Base-by-base conservation (phyloP, 192 early-diverging fungal species). In the Linnemannia elongata region DNA sequence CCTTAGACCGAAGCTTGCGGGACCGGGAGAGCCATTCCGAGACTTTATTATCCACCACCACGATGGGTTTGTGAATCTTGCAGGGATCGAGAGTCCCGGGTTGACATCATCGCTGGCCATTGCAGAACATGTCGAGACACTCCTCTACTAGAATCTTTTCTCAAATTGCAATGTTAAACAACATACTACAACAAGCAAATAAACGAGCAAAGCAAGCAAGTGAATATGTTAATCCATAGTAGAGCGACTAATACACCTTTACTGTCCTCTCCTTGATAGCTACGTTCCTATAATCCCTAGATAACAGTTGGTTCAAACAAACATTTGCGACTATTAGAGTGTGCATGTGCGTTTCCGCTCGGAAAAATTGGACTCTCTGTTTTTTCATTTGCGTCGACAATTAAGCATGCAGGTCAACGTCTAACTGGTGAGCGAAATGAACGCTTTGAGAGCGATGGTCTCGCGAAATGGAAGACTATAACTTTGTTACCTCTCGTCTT, bases 21-120 rank as follows among this genome's bases (percentile, higher is more conserved):
- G 89, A 2, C 95, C 94, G 0, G 95, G 93, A 38, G 95, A 93
- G 42, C 84, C 90, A 6, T 96, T 96, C 78, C 89, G 89, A 69
- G 97, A 98, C 78, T 98, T 97, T 90, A 82, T 94, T 9, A 93
- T 98, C 47, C 85, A 92, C 22, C 90, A 94, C 35, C 94, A 94
- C 41, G 76, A 88, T 0, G 93, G 93, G 0, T 95, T 96, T 88
- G 92, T 96, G 60, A 96, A 96, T 60, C 88, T 97, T 18, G 76
- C 94, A 4, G 97, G 97, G 42, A 96, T 98, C 41, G 97, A 98
- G 77, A 96, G 95, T 74, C 97, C 97, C 4, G 97, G 97, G 0
- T 76, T 98, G 72, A 98, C 97, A 3, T 91, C 93, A 24, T 94
- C 95, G 4, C 89, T 97, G 60, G 96, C 96, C 2, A 97, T 98